Evolutionary conservation across 331 rosid genomes (phyloP), one percentile per base, ranked within the genome.

Genomic region (Spiraea crenata): DNA sequence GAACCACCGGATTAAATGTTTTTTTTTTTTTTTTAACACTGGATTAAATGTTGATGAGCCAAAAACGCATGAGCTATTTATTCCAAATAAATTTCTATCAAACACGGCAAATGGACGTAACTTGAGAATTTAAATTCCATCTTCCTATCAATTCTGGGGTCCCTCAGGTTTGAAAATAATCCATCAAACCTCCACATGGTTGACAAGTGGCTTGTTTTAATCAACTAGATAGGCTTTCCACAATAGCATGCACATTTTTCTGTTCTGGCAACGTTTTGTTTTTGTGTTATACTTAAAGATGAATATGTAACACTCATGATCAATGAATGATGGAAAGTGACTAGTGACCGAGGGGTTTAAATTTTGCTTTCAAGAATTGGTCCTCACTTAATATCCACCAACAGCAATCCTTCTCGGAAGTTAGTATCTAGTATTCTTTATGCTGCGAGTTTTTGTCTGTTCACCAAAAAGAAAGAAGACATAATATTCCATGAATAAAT

Each of bases 1-100:
- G 59, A 54, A 57, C 39, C 67, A 63, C 59, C 20, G 47, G 67
- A 61, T 51, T 78, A 72, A 72, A 78, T 66, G 65, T 47, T n/a
- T n/a, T n/a, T n/a, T n/a, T n/a, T n/a, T n/a, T n/a, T n/a, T n/a
- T n/a, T n/a, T n/a, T n/a, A n/a, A n/a, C 66, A 63, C 60, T 38
- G 47, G 67, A 61, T 51, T 78, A 72, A 72, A 78, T 66, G 65
- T 19, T 9, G 20, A n/a, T 17, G 70, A 31, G 57, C 59, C 9
- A 50, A 20, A 31, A 25, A 25, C 11, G 63, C 73, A 57, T 49
- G 55, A n/a, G 31, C 47, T 12, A 5, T 5, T n/a, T 51, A 63
- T 5, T 6, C 58, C 57, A 54, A 44, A 45, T 70, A 63, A 78
- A 35, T 37, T 67, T 67, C 65, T 55, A 55, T 69, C 65, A 47